These are phyloP conservation scores for Neurospora sp. DNA, from an alignment of 495 filamentous ascomycete species.

Conservation along the genomic window DNA sequence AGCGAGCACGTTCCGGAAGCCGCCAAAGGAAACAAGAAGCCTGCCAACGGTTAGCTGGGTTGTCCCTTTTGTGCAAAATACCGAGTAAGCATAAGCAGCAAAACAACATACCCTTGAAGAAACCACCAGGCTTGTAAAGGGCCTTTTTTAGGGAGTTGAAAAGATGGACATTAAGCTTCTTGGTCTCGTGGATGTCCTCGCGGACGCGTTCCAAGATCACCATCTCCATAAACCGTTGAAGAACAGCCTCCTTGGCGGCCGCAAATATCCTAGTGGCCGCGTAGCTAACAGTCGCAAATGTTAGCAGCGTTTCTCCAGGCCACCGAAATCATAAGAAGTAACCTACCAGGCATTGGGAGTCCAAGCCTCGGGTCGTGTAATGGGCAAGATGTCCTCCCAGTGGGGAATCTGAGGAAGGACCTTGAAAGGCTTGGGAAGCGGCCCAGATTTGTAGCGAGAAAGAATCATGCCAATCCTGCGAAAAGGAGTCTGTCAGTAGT, in stretches of 20 bases:
- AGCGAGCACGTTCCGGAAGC: conserved; percentile 69
- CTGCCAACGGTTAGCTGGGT: conserved; percentile 1
- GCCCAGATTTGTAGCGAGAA: conserved; percentile 87
- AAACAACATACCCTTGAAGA: conserved; percentile 71
- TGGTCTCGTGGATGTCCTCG: conserved; percentile 66
- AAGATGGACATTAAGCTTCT: conserved; percentile 89
- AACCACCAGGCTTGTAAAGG: conserved; percentile 90
- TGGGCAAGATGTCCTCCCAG: conserved; percentile 62
- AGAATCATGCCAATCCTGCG: conserved; percentile 73
- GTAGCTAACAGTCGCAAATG: conserved; percentile 45
- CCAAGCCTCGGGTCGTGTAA: conserved; percentile 31
- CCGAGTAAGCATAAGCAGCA: background rate
- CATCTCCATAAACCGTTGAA: conserved; percentile 69
- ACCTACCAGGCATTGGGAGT: conserved; percentile 52
- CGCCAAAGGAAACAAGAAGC: conserved; percentile 79
- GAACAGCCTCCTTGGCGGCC: conserved; percentile 61
- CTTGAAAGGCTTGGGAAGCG: conserved; percentile 94
- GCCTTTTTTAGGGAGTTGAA: conserved; percentile 88
- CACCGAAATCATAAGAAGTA: background rate
- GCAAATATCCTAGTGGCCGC: conserved; percentile 85
- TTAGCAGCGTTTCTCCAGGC: background rate
- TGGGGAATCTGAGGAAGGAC: conserved; percentile 84
- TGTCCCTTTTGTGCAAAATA: background rate
- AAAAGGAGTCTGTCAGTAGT: background rate
- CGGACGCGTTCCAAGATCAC: conserved; percentile 80